phyloP scores from a whole-genome alignment of 1,284 basidiomycete genomes.

The Coniophora puteana region DNA sequence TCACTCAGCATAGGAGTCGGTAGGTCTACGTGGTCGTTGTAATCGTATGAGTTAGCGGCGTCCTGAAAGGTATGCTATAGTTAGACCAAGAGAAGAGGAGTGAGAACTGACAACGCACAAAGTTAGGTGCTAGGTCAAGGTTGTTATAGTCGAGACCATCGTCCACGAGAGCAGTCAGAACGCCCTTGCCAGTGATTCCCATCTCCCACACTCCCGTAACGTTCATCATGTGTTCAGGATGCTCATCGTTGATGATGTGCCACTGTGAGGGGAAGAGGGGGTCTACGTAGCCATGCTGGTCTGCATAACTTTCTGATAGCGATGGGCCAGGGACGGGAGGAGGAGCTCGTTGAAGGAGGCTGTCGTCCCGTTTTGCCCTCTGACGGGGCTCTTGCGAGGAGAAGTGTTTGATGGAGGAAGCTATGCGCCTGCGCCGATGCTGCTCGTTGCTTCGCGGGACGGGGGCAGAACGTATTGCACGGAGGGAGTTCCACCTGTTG shows the following conservation, averaged over 20 bases:
- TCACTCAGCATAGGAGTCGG: conserved; percentile 88
- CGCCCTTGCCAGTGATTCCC: conserved; percentile 83
- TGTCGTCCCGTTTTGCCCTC: conserved; percentile 51
- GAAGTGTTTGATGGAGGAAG: conserved; percentile 55
- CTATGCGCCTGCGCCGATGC: conserved; percentile 39
- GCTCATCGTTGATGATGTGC: conserved; percentile 84
- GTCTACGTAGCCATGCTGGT: conserved; percentile 75
- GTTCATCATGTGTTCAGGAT: conserved; percentile 81
- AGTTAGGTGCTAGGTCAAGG: conserved; percentile 86
- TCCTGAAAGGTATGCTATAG: conserved; percentile 47
- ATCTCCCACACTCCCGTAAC: conserved; percentile 82
- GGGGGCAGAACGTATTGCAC: conserved; percentile 31
- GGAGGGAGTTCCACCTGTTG: conserved; percentile 44
- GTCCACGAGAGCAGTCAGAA: conserved; percentile 90
- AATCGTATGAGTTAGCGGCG: conserved; percentile 91
- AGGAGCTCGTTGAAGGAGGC: conserved; percentile 42
- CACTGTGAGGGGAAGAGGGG: conserved; percentile 89
- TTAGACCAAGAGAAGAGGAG: not conserved
- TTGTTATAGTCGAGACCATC: conserved; percentile 93
- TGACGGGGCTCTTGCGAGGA: conserved; percentile 58
- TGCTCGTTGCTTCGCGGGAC: conserved; percentile 10
- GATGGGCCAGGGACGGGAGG: conserved; percentile 37
- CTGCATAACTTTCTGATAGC: conserved; percentile 47
- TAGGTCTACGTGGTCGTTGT: conserved; percentile 88
- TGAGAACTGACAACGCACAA: conserved; percentile 55